Evolutionary conservation across 768 basidiomycete genomes (phyloP), one percentile per base, ranked within the genome.

Genomic region (Guyanaporus albipodus): DNA sequence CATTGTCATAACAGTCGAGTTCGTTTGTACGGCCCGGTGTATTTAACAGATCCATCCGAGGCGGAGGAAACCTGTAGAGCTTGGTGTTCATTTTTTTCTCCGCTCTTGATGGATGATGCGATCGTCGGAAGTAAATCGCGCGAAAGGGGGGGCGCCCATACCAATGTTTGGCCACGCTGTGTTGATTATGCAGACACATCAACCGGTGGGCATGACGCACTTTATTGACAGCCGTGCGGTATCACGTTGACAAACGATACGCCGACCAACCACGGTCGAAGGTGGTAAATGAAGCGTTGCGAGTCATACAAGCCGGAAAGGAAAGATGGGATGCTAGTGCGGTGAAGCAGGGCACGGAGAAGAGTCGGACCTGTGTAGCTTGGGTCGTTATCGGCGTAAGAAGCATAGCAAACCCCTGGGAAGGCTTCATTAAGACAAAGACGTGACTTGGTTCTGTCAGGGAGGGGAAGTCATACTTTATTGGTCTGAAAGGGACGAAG

Each of bases 81-180:
- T 39, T 26, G 46, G 34, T 40, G 31, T 24, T 17, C 18, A 32
- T 24, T 22, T 5, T 8, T 7, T 33, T 15, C 33, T 38, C 22
- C 12, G 26, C 17, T 32, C 27, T 8, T 15, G 6, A 35, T n/a
- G 8, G 3, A 38, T 22, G 35, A 48, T 48, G 33, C 38, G 35
- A 55, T 42, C 29, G 50, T 38, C 23, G 45, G 52, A 49, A 32
- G 12, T 17, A 1, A 12, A 26, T 8, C 19, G 8, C 15, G 26
- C 14, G 31, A 32, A 19, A 38, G 14, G 26, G 19, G 8, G 11
- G 6, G 32, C 43, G 46, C 41, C 40, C 36, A 42, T 45, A 24
- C 38, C 17, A 35, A 23, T 4, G 7, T 42, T 45, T 24, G n/a
- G 46, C 44, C 57, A 46, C 46, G 56, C 55, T 56, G 56, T 58